Conservation (phyloP, 1,284 basidiomycete genomes). For the Apiotrichum gracile region DNA sequence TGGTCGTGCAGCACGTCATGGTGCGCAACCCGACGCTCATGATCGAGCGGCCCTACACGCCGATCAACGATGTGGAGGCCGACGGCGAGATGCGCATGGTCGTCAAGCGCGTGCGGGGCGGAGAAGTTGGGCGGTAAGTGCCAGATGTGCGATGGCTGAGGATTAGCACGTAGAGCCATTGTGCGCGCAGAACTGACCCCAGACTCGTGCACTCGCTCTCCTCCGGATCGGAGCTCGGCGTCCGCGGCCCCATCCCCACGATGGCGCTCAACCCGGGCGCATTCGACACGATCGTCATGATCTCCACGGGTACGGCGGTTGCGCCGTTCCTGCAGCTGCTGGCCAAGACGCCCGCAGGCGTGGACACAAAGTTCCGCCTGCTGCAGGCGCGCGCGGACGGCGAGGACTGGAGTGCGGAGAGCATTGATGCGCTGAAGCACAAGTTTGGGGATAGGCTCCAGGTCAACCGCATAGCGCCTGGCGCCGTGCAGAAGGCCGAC, state of each 20-base stretch:
- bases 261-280: constrained; percentile 27
- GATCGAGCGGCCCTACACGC: constrained; percentile 46
- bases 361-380: constrained; percentile 19
- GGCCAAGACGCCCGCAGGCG: constrained; percentile 21
- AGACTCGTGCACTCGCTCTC: constrained; percentile 38
- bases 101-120: constrained; percentile 43
- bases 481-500: constrained; percentile 1
- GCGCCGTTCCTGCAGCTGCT: constrained; percentile 46
- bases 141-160: neutral
- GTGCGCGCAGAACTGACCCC: neutral
- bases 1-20: constrained; percentile 44
- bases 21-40: constrained; percentile 41
- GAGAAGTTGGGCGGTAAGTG: constrained; percentile 45
- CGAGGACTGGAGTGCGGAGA: constrained; percentile 9
- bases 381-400: constrained; percentile 23
- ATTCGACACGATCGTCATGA: constrained; percentile 42
- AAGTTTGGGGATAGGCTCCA: constrained; percentile 19
- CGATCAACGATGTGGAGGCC: constrained; percentile 33
- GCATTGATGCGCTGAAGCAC: constrained; percentile 18
- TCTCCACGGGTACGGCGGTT: constrained; percentile 45
- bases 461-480: constrained; percentile 15
- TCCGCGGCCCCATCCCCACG: constrained; percentile 44
- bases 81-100: constrained; percentile 36
- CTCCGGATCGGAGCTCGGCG: constrained; percentile 29
- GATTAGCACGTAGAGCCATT: neutral